Evolutionary conservation across 2,329 filamentous ascomycete species (phyloP).

Genomic region (Stylonectria norvegica): DNA sequence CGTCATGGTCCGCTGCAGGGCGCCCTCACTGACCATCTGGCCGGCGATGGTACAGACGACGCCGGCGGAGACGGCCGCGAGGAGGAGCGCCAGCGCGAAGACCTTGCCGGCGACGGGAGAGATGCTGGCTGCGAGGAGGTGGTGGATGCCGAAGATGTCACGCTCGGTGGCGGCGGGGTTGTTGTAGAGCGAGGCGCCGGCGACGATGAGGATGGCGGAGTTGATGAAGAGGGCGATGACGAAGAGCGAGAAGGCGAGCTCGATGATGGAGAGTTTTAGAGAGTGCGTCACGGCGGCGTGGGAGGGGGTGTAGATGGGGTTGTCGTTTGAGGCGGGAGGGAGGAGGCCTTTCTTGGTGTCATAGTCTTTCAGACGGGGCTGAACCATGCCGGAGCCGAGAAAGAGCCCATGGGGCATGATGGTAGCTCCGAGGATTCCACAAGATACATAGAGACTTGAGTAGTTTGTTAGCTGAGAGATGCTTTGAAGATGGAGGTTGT

Average conservation of each 20-base stretch:
- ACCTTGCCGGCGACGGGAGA: slow-evolving; percentile 74
- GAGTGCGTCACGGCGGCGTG: slow-evolving; percentile 69
- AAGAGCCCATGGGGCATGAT: slow-evolving; percentile 70
- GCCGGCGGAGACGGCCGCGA: slow-evolving; percentile 77
- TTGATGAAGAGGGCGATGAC: slow-evolving; percentile 85
- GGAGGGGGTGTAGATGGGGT: slow-evolving; percentile 66
- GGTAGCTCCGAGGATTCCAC: slow-evolving; percentile 73
- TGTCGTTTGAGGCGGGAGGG: slow-evolving; percentile 39
- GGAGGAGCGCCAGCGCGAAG: slow-evolving; percentile 75
- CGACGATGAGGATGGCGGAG: slow-evolving; percentile 75
- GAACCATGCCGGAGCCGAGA: slow-evolving; percentile 66
- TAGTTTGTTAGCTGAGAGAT: slow-evolving; percentile 11
- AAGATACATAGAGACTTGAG: slow-evolving; percentile 59
- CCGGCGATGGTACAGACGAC: slow-evolving; percentile 88
- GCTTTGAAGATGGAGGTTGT: background rate
- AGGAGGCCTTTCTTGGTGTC: slow-evolving; percentile 56
- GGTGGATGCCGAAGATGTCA: slow-evolving; percentile 81
- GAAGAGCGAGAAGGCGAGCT: slow-evolving; percentile 69
- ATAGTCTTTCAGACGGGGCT: slow-evolving; percentile 63
- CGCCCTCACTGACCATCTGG: slow-evolving; percentile 85
- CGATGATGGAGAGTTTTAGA: slow-evolving; percentile 69
- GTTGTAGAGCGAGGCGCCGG: slow-evolving; percentile 70
- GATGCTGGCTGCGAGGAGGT: slow-evolving; percentile 64
- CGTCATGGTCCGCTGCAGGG: slow-evolving; percentile 69
- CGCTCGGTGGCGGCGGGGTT: slow-evolving; percentile 60